Percentiles rank a stretch among this genome's conserved stretches.
Evolutionary conservation across 306 rosid species (phyloP).

Genomic region (Prunus kanzakura): DNA sequence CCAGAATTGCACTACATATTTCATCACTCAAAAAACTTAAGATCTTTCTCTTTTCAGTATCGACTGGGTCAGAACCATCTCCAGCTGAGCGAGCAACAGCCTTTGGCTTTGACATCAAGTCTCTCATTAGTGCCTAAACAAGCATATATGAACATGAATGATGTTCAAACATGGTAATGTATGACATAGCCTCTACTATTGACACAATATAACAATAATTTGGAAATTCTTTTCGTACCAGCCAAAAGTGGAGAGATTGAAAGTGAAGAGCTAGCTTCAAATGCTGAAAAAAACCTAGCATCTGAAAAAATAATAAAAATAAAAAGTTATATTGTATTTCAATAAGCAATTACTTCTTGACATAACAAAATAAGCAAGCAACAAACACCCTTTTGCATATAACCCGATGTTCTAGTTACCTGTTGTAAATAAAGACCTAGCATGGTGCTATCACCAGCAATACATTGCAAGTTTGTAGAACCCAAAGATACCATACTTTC

Average conservation of each 20-base stretch:
- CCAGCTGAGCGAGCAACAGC: constrained; percentile 43
- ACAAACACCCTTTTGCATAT: background rate
- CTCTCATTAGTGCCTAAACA: constrained; percentile 76
- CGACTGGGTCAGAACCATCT: constrained; percentile 53
- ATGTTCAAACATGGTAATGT: constrained; percentile 19
- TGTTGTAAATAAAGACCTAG: constrained; percentile 69
- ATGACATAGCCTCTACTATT: constrained; percentile 15
- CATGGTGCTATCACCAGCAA: constrained; percentile 56
- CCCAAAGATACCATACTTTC: constrained; percentile 92
- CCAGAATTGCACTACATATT: constrained; percentile 60
- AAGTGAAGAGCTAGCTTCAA: constrained; percentile 78
- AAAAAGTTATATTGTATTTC: background rate
- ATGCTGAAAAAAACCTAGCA: constrained; percentile 85
- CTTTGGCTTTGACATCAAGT: constrained; percentile 76
- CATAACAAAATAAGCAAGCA: background rate
- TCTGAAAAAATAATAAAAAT: constrained; percentile 44
- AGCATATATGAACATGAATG: constrained; percentile 14
- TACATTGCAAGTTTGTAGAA: constrained; percentile 73
- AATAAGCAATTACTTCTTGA: background rate
- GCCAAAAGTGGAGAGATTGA: constrained; percentile 86
- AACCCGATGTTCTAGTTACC: constrained; percentile 40
- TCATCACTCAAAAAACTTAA: constrained; percentile 66
- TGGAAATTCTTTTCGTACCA: constrained; percentile 52
- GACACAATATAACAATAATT: background rate
- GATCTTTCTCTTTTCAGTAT: constrained; percentile 48